Base-by-base conservation (phyloP, 2,329 filamentous ascomycete genomes). In the Stemphylium vesicarium region DNA sequence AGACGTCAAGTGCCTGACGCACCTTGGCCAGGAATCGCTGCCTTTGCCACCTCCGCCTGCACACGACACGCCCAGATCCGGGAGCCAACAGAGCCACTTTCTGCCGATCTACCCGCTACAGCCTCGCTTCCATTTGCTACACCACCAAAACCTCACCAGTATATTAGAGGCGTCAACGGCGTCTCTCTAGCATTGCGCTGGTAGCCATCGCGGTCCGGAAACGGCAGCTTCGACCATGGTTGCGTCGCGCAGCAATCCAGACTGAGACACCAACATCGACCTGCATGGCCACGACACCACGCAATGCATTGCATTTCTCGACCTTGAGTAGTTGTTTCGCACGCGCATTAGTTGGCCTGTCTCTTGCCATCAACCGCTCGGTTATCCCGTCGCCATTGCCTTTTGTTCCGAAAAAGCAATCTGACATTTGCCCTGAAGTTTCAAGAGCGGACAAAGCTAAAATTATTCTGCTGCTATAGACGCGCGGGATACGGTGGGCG, bases 41-140 rank as follows among this genome's bases (percentile, higher is more conserved):
- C 59, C 59, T 60, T 45, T 59, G 61, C 62, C 63, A 65, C 59
- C 58, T 63, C 60, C 55, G 46, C 60, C 50, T 50, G 60, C 56
- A 57, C 56, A 57, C 57, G 56, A 62, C 58, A 45, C 47, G 44
- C 45, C 26, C 50, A 40, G n/a, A 33, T 18, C 43, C 45, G 24
- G 47, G 33, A 49, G 33, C n/a, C 44, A 15, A 35, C 45, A 46
- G 53, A 56, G 39, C 48, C 53, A 48, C 59, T 53, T 43, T 40
- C 51, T 59, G 61, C 61, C 63, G 56, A 49, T 50, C 35, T 46
- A 57, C 44, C 60, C 60, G 62, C 56, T 41, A 36, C 37, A 42
- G 39, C 24, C 20, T 52, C 40, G 51, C 54, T 43, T 40, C 22
- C 39, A 59, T 44, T 41, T 8, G 31, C 15, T 8, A 20, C 45